Percentiles rank a stretch among this genome's conserved stretches.
Evolutionary conservation across 805 yeast species (phyloP).

Genomic region (Blastobotrys mokoenaii): DNA sequence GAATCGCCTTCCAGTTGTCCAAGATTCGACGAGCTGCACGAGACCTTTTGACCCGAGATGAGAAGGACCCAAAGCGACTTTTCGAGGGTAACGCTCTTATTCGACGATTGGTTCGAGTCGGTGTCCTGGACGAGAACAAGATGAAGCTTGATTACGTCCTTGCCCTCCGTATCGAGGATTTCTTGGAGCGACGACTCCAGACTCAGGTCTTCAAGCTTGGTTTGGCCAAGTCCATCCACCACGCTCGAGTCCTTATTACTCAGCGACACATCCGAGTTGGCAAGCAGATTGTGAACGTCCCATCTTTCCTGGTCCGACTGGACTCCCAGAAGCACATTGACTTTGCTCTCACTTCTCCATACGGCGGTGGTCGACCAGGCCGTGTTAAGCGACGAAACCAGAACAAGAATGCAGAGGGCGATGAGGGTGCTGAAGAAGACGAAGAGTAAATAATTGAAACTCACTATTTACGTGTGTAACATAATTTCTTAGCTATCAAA

Average conservation of each 20-base stretch:
- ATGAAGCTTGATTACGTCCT: constrained; percentile 99
- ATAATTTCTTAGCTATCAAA: not conserved
- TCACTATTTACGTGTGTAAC: not conserved
- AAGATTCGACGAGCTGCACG: constrained; percentile 99
- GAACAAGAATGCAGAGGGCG: constrained; percentile 56
- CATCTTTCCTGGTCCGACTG: constrained; percentile 99
- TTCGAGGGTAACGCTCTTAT: constrained; percentile 99
- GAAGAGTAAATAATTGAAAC: constrained; percentile 28
- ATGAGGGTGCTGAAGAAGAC: constrained; percentile 66
- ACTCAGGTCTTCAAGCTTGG: constrained; percentile 99
- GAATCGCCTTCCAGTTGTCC: constrained; percentile 98
- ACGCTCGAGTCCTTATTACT: constrained; percentile 96
- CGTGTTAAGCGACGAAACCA: constrained; percentile 96
- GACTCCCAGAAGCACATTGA: constrained; percentile 99
- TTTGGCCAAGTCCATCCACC: constrained; percentile 98
- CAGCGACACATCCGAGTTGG: constrained; percentile 99
- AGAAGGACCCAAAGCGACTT: constrained; percentile 99
- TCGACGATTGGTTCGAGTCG: constrained; percentile 98
- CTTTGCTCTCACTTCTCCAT: constrained; percentile 98
- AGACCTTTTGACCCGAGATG: constrained; percentile 99
- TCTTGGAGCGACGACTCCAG: constrained; percentile 99
- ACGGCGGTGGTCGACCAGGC: constrained; percentile 99
- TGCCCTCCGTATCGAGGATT: constrained; percentile 96
- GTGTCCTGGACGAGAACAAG: constrained; percentile 98
- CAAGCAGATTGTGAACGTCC: constrained; percentile 97